A percentile compares a stretch with the other conserved stretches of the same genome.
These are phyloP conservation scores for Talinum fruticosum DNA, from an alignment of 148 eudicot genomes.

Conservation along the genomic window DNA sequence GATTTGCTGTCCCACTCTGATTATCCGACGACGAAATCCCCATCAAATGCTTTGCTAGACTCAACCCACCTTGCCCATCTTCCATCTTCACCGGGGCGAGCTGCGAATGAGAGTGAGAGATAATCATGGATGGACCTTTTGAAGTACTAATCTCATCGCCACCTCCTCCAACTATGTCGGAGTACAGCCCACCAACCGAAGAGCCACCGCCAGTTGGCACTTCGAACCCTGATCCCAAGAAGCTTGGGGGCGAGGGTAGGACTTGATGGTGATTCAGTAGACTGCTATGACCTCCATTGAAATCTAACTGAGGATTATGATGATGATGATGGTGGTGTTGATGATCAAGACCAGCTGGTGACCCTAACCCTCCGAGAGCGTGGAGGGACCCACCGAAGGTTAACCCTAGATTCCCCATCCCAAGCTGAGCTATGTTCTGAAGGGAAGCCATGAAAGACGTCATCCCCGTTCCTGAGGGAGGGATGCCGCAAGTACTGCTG, in stretches of 20 bases:
- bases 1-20: conserved; percentile 15
- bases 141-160: conserved; percentile 5
- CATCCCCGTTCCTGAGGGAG: conserved; percentile 14
- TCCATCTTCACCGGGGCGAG: conserved; percentile 44
- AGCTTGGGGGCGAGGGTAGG: conserved; percentile 16
- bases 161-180: conserved; percentile 7
- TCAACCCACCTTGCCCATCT: conserved; percentile 26
- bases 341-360: not conserved
- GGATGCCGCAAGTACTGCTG: not conserved
- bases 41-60: conserved; percentile 37
- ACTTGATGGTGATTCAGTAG: not conserved
- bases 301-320: conserved; percentile 19
- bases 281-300: not conserved
- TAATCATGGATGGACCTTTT: conserved; percentile 15
- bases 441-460: conserved; percentile 49
- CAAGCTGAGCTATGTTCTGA: conserved; percentile 43
- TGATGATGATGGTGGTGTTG: not conserved
- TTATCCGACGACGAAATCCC: conserved; percentile 22
- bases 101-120: conserved; percentile 9
- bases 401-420: conserved; percentile 33
- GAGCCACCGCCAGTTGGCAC: conserved; percentile 16
- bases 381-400: conserved; percentile 28
- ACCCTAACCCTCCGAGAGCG: conserved; percentile 15
- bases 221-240: conserved; percentile 31
- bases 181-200: conserved; percentile 31